Evolutionary conservation across 768 basidiomycete genomes (phyloP).

Genomic region (Lyophyllum shimeji): DNA sequence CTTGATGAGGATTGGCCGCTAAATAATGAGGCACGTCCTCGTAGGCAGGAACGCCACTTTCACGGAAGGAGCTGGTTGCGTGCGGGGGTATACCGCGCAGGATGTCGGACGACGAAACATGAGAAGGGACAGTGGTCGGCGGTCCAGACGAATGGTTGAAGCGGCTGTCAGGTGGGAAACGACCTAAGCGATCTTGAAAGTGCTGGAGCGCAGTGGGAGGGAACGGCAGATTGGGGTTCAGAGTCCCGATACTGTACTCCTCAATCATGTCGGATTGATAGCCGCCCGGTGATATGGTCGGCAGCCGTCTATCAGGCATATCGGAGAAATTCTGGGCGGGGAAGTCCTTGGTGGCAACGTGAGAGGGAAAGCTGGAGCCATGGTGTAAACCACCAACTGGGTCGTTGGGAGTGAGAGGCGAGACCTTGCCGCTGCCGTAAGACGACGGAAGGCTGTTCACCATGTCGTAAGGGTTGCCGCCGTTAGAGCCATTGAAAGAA

Average conservation of each 20-base stretch:
- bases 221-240: slow-evolving; percentile 48
- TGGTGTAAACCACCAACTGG: slow-evolving; percentile 57
- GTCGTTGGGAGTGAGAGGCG: slow-evolving; percentile 72
- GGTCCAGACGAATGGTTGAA: slow-evolving; percentile 45
- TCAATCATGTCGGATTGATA: slow-evolving; percentile 65
- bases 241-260: slow-evolving; percentile 54
- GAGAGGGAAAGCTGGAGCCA: slow-evolving; percentile 41
- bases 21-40: slow-evolving; percentile 63
- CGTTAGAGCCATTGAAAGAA: slow-evolving; percentile 51
- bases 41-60: slow-evolving; percentile 49
- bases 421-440: slow-evolving; percentile 72
- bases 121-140: slow-evolving; percentile 42
- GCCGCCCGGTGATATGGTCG: slow-evolving; percentile 39
- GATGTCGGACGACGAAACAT: slow-evolving; percentile 56
- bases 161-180: slow-evolving; percentile 55
- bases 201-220: slow-evolving; percentile 51
- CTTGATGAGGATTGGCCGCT: slow-evolving; percentile 47
- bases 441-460: slow-evolving; percentile 63
- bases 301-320: slow-evolving; percentile 58
- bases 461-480: slow-evolving; percentile 59
- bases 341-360: slow-evolving; percentile 52
- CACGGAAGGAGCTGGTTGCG: slow-evolving; percentile 63
- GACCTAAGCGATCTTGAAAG: slow-evolving; percentile 57
- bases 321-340: slow-evolving; percentile 57
- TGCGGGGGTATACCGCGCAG: slow-evolving; percentile 72